These are phyloP conservation scores for Lentinula guzmanii DNA, from an alignment of 768 basidiomycete genomes.

Conservation along the genomic window DNA sequence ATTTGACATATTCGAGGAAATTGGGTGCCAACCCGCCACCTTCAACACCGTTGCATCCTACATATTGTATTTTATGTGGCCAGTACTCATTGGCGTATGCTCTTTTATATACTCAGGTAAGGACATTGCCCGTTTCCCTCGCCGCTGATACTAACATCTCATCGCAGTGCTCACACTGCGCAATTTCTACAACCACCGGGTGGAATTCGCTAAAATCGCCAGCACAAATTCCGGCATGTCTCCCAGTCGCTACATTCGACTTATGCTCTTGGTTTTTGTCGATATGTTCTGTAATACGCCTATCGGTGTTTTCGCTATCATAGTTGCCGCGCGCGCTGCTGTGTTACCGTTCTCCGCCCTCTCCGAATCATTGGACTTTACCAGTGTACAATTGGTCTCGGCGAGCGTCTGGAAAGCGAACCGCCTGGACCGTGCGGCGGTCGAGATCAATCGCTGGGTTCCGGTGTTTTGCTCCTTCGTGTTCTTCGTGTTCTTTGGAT, in stretches of 20 bases:
- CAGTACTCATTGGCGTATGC: slow-evolving; percentile 22
- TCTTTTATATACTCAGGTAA: slow-evolving; percentile 27
- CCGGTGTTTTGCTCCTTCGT: slow-evolving; percentile 26
- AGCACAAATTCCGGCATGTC: slow-evolving; percentile 19
- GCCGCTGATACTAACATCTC: background rate
- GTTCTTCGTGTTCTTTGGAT: slow-evolving; percentile 42
- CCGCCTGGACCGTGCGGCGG: slow-evolving; percentile 1
- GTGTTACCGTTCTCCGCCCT: slow-evolving; percentile 35
- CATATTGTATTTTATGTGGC: slow-evolving; percentile 21
- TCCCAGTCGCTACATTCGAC: slow-evolving; percentile 36
- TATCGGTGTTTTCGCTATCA: slow-evolving; percentile 25
- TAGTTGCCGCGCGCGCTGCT: slow-evolving; percentile 18
- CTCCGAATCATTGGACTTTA: slow-evolving; percentile 33
- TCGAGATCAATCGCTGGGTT: slow-evolving; percentile 38
- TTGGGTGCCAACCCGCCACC: slow-evolving; percentile 29
- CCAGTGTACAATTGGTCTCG: slow-evolving; percentile 37
- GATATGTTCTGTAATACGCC: slow-evolving; percentile 37
- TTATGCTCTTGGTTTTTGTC: slow-evolving; percentile 40
- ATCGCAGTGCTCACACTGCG: background rate
- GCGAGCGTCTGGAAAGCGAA: slow-evolving; percentile 31
- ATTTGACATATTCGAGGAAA: slow-evolving; percentile 28
- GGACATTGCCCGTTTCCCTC: background rate
- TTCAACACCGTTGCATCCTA: slow-evolving; percentile 22
- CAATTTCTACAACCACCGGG: background rate
- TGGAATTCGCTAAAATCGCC: slow-evolving; percentile 1